Conservation (phyloP, 495 filamentous ascomycete species). For the Penicillium diatomitis region DNA sequence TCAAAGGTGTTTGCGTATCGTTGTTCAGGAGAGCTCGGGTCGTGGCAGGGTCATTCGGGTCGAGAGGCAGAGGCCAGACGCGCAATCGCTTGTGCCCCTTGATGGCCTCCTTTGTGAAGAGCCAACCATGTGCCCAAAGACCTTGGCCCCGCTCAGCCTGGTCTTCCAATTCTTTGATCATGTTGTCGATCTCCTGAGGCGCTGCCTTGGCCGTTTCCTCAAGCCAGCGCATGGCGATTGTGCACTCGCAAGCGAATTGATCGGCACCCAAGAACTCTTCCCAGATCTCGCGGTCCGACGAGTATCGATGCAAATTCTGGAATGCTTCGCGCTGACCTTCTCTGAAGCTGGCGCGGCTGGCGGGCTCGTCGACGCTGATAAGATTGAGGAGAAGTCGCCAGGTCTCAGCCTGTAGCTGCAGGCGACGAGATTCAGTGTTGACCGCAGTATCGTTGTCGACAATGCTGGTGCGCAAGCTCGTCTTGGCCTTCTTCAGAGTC, state of each 20-base stretch:
- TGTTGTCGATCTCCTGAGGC: slow-evolving; percentile 59
- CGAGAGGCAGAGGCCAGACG: slow-evolving; percentile 52
- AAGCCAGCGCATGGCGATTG: slow-evolving; percentile 73
- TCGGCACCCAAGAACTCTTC: slow-evolving; percentile 54
- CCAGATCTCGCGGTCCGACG: slow-evolving; percentile 54
- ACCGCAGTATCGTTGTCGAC: slow-evolving; percentile 19
- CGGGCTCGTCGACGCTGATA: slow-evolving; percentile 43
- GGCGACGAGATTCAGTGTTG: slow-evolving; percentile 51
- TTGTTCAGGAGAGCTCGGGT: slow-evolving; percentile 46
- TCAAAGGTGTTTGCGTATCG: slow-evolving; percentile 51
- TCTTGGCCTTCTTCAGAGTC: slow-evolving; percentile 28
- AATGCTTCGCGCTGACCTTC: slow-evolving; percentile 32
- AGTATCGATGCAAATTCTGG: slow-evolving; percentile 46
- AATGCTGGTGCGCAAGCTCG: slow-evolving; percentile 20
- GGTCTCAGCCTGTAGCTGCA: slow-evolving; percentile 70
- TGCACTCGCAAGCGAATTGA: slow-evolving; percentile 62
- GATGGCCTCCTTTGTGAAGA: slow-evolving; percentile 81
- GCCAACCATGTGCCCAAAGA: slow-evolving; percentile 76
- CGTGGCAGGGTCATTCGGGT: slow-evolving; percentile 47
- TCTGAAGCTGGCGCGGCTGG: slow-evolving; percentile 22
- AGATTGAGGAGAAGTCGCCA: slow-evolving; percentile 74
- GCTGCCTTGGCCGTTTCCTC: slow-evolving; percentile 57
- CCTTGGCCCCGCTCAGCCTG: slow-evolving; percentile 54
- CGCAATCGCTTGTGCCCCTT: slow-evolving; percentile 79
- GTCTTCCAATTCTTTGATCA: slow-evolving; percentile 59